Evolutionary conservation across 2,329 filamentous ascomycete species (phyloP).

Genomic region (Harringtonia lauricola): DNA sequence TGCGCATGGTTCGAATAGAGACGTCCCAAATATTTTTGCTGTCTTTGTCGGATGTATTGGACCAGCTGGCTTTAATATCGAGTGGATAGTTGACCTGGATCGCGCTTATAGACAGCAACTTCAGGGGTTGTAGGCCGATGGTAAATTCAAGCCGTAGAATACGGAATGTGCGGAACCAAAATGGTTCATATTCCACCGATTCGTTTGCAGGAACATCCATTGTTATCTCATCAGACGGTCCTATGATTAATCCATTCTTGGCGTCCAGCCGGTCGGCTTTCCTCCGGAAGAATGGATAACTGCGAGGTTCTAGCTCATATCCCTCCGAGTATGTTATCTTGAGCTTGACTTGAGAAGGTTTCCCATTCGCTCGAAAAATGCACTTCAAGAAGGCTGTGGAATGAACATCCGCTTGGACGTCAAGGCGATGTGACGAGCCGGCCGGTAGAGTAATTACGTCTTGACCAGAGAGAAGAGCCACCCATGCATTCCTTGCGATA

Average conservation of each 20-base stretch:
- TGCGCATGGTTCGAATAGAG: constrained; percentile 19
- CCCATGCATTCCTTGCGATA: constrained; percentile 8
- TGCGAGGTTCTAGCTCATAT: constrained; percentile 21
- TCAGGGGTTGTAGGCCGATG: constrained; percentile 13
- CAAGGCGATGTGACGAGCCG: constrained; percentile 12
- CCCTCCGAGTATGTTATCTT: constrained; percentile 20
- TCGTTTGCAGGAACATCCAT: constrained; percentile 14
- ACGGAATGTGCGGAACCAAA: constrained; percentile 29
- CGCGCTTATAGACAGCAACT: constrained; percentile 16
- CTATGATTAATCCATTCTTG: constrained; percentile 14
- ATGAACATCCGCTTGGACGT: constrained; percentile 17
- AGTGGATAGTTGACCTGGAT: constrained; percentile 26
- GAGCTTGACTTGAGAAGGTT: constrained; percentile 10
- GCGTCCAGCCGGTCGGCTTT: constrained; percentile 25
- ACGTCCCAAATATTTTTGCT: constrained; percentile 14
- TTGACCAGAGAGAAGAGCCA: constrained; percentile 6
- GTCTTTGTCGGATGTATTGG: constrained; percentile 8
- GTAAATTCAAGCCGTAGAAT: constrained; percentile 20
- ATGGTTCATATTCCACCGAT: constrained; percentile 21
- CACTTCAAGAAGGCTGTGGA: constrained; percentile 17
- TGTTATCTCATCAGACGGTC: constrained; percentile 23
- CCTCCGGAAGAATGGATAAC: constrained; percentile 26
- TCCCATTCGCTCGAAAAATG: constrained; percentile 5
- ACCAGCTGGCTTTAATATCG: constrained; percentile 16
- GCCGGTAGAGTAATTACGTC: constrained; percentile 6